phyloP scores from a whole-genome alignment of 495 filamentous ascomycete genomes.

The Pyronema omphalodes region DNA sequence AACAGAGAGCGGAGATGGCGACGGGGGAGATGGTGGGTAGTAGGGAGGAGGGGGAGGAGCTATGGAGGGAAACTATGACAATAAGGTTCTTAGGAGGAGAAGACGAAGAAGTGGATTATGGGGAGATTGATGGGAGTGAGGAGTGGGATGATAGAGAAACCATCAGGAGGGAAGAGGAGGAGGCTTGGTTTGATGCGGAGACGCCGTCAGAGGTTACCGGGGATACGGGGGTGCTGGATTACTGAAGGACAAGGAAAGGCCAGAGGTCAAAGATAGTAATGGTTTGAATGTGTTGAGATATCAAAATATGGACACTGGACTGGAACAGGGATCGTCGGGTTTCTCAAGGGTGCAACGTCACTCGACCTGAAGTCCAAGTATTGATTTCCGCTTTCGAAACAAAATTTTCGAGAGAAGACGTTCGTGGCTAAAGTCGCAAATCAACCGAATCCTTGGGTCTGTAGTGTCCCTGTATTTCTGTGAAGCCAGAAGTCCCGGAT shows the following conservation, averaged over 20 bases:
- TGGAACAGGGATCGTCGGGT: too few species aligned
- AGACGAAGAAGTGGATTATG: conserved; percentile 56
- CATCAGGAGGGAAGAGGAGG: conserved; percentile 37
- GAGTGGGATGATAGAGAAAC: conserved; percentile 42
- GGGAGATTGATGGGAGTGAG: conserved; percentile 45
- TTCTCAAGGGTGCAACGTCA: too few species aligned
- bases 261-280: too few species aligned
- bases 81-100: conserved; percentile 47
- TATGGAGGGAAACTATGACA: conserved; percentile 54
- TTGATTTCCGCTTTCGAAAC: too few species aligned
- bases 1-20: conserved; percentile 13
- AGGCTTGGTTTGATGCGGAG: conserved; percentile 45
- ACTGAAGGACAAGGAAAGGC: conserved; percentile 23
- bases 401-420: too few species aligned
- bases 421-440: too few species aligned
- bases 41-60: conserved; percentile 47
- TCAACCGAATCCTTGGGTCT: too few species aligned
- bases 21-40: conserved; percentile 32
- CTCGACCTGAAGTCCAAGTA: too few species aligned
- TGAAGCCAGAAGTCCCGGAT: too few species aligned
- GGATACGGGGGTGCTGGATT: conserved; percentile 61
- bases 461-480: too few species aligned
- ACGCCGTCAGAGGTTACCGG: conserved; percentile 7
- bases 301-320: too few species aligned
- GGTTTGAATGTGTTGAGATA: too few species aligned